These are phyloP conservation scores for Dactylellina drechsleri DNA, from an alignment of 2,329 filamentous ascomycete species.

Conservation along the genomic window DNA sequence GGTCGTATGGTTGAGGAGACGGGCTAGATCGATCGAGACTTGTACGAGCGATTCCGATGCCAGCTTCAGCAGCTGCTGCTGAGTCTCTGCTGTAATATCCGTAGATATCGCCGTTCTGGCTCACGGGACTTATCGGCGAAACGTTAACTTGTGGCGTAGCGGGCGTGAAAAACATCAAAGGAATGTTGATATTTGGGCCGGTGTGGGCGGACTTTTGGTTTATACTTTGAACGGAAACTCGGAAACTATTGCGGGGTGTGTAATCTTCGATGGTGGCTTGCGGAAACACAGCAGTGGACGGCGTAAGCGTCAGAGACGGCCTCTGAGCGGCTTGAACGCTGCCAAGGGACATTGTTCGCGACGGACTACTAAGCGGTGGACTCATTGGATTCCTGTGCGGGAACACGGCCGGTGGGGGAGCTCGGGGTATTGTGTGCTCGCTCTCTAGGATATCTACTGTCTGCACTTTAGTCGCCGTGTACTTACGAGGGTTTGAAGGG, in stretches of 20 bases:
- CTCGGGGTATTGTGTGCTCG: slow-evolving; percentile 47
- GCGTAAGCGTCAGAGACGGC: slow-evolving; percentile 42
- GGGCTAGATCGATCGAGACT: slow-evolving; percentile 36
- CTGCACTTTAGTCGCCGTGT: slow-evolving; percentile 52
- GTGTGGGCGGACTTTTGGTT: slow-evolving; percentile 27
- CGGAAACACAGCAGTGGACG: slow-evolving; percentile 40
- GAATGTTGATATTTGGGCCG: slow-evolving; percentile 48
- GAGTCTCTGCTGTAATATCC: slow-evolving; percentile 44
- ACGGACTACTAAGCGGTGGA: slow-evolving; percentile 30
- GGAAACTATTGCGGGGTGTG: slow-evolving; percentile 33
- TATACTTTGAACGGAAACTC: slow-evolving; percentile 48
- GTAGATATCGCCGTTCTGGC: slow-evolving; percentile 42
- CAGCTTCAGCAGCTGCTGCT: slow-evolving; percentile 15
- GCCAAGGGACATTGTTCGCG: slow-evolving; percentile 38
- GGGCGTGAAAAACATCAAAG: slow-evolving; percentile 55
- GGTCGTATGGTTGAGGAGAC: slow-evolving; percentile 44
- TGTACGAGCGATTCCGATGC: slow-evolving; percentile 42
- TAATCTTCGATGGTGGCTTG: slow-evolving; percentile 44
- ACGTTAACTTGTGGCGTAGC: slow-evolving; percentile 52
- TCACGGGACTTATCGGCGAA: slow-evolving; percentile 48
- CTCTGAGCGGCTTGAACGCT: slow-evolving; percentile 44
- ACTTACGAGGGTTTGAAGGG: slow-evolving; percentile 53
- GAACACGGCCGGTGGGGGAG: slow-evolving; percentile 45
- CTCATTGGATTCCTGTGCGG: slow-evolving; percentile 50
- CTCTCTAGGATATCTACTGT: slow-evolving; percentile 54